Base-by-base conservation (phyloP, 371 early-diverging fungal genomes). In the Capniomyces stellatus region DNA sequence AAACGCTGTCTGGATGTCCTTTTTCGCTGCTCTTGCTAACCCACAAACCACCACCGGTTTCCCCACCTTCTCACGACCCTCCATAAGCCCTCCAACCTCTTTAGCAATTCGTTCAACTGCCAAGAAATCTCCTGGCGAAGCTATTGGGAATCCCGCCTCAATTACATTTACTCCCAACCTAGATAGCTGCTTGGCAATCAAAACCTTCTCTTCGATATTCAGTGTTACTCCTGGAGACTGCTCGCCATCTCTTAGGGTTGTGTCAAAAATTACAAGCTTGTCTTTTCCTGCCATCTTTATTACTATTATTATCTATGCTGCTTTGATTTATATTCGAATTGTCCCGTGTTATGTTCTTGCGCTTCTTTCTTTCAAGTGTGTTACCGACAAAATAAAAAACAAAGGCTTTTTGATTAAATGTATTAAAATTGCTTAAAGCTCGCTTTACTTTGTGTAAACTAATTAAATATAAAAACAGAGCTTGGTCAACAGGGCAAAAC, bases 151-250 rank as follows among this genome's bases (percentile, higher is more conserved):
- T 10, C 93, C 93, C 10, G 93, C 93, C 64, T 93, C 95, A 61
- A 89, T 78, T 3, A 94, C 81, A 66, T 94, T 89, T 42, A 94
- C 92, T 54, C 95, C 95, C 31, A 94, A 76, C 49, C 78, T 74
- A 21, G 90, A 86, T 22, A 94, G 75, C 66, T 86, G 84, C 57
- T 78, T 79, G 6, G 95, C 95, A 54, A 95, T 91, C 58, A 85
- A 84, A 48, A 95, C 72, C 72, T 95, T 95, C 71, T 95, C 96
- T 30, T 81, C 79, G 1, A 78, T 76, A 58, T 80, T 87, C 31
- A 95, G 76, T 51, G 91, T 93, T 29, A 92, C 92, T 58, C 96
- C 93, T 4, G 96, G 93, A 41, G 91, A 88, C 87, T 92, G 94
- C 71, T 94, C 94, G 51, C 92, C 93, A 64, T 95, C 95, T 58